These are phyloP conservation scores for Kitagawia praeruptora DNA, from an alignment of 129 eudicot species.

Conservation along the genomic window DNA sequence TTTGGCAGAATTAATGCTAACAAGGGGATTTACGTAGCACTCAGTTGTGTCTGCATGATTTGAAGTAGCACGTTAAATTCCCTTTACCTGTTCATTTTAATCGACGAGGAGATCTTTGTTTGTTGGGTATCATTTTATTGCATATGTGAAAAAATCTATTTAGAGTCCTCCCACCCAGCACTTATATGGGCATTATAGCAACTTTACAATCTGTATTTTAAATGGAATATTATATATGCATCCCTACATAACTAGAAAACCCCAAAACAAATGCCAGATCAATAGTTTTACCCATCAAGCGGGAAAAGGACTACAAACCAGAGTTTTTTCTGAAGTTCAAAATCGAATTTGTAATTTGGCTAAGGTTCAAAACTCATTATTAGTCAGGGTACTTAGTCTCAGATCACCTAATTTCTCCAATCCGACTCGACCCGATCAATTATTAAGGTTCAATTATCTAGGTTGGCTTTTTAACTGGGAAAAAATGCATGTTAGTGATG, in stretches of 20 bases:
- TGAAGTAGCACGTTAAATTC: neutral
- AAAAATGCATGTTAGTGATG: no score
- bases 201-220: neutral
- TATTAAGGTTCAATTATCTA: no score
- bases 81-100: neutral
- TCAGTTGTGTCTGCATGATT: neutral
- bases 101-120: neutral
- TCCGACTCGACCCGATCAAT: no score
- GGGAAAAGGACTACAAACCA: neutral
- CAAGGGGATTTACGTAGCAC: neutral
- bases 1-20: neutral
- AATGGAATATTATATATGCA: neutral
- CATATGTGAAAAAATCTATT: neutral
- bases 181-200: neutral
- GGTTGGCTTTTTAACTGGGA: no score
- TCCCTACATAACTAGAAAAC: neutral
- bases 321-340: neutral
- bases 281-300: neutral
- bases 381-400: no score
- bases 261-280: neutral
- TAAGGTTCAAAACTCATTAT: no score
- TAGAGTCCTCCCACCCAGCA: neutral
- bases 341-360: neutral
- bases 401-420: no score
- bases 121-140: neutral